Conservation (phyloP, 1,139 yeast species). For the Nakaseomyces glabratus region DNA sequence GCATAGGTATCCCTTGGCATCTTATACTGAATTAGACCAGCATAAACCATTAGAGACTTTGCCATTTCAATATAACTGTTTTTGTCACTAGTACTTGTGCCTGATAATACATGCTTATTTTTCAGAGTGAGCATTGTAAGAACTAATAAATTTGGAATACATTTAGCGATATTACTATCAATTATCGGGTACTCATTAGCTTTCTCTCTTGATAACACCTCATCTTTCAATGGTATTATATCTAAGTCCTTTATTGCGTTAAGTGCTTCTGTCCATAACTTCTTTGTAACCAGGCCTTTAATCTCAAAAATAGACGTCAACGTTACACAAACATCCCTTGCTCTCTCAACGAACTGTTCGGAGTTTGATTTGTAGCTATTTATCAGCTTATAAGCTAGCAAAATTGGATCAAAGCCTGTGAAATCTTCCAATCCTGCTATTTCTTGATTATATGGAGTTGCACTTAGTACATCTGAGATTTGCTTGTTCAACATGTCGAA, state of each 20-base stretch:
- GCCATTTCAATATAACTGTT: constrained; percentile 38
- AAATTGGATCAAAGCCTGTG: constrained; percentile 37
- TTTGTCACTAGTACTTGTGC: constrained; percentile 46
- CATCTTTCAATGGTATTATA: constrained; percentile 48
- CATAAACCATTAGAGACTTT: constrained; percentile 82
- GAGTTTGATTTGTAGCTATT: constrained; percentile 38
- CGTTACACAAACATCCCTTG: constrained; percentile 53
- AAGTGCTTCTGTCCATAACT: constrained; percentile 57
- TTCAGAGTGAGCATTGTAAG: constrained; percentile 76
- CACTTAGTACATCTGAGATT: constrained; percentile 68
- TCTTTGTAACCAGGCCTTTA: constrained; percentile 48
- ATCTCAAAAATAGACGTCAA: constrained; percentile 61
- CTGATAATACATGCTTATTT: constrained; percentile 42
- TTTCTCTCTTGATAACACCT: constrained; percentile 42
- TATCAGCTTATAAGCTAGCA: constrained; percentile 52
- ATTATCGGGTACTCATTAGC: constrained; percentile 52
- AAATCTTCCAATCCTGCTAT: constrained; percentile 33
- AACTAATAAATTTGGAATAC: constrained; percentile 69
- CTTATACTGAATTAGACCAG: constrained; percentile 90
- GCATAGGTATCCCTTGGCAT: constrained; percentile 91
- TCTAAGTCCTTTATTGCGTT: constrained; percentile 50
- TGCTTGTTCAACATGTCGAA: constrained; percentile 67
- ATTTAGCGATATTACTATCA: constrained; percentile 66
- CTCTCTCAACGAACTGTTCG: constrained; percentile 38
- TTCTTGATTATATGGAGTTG: constrained; percentile 63